These are phyloP conservation scores for Coemansia sp. DNA, from an alignment of 192 early-diverging fungal genomes.

Conservation along the genomic window DNA sequence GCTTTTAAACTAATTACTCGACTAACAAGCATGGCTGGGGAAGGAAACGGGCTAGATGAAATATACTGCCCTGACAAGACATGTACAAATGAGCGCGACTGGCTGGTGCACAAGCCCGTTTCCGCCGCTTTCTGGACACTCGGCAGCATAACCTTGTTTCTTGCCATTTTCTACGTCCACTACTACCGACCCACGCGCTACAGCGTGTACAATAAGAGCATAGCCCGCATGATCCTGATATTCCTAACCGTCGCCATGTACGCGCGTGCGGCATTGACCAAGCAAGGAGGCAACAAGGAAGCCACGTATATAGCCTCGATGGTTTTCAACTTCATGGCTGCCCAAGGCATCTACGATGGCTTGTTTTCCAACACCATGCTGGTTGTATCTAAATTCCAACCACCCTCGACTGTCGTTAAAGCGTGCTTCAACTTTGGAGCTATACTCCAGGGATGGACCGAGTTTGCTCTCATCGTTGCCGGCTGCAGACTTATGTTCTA, in stretches of 20 bases:
- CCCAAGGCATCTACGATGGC: slow-evolving; percentile 6
- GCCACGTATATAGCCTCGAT: slow-evolving; percentile 12
- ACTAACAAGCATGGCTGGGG: background rate
- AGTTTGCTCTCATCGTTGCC: slow-evolving; percentile 1
- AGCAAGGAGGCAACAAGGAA: background rate
- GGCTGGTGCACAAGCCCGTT: slow-evolving; percentile 16
- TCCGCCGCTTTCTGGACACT: slow-evolving; percentile 14
- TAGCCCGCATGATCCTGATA: slow-evolving; percentile 2
- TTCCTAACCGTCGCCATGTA: slow-evolving; percentile 12
- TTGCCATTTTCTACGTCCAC: background rate
- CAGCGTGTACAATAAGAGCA: background rate
- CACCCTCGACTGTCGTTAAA: background rate
- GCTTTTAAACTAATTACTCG: too few species aligned
- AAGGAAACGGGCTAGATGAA: background rate
- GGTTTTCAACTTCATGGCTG: slow-evolving; percentile 16
- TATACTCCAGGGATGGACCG: background rate
- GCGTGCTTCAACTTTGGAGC: background rate
- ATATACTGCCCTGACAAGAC: slow-evolving; percentile 10
- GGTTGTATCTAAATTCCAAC: slow-evolving; percentile 1
- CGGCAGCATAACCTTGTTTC: slow-evolving; percentile 10
- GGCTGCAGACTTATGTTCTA: slow-evolving; percentile 3
- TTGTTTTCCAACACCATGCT: background rate
- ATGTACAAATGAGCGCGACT: slow-evolving; percentile 24
- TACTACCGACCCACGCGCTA: background rate
- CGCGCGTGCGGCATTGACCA: slow-evolving; percentile 16